These are phyloP conservation scores for Acrocalymma vagum DNA, from an alignment of 2,329 filamentous ascomycete genomes.

Conservation along the genomic window DNA sequence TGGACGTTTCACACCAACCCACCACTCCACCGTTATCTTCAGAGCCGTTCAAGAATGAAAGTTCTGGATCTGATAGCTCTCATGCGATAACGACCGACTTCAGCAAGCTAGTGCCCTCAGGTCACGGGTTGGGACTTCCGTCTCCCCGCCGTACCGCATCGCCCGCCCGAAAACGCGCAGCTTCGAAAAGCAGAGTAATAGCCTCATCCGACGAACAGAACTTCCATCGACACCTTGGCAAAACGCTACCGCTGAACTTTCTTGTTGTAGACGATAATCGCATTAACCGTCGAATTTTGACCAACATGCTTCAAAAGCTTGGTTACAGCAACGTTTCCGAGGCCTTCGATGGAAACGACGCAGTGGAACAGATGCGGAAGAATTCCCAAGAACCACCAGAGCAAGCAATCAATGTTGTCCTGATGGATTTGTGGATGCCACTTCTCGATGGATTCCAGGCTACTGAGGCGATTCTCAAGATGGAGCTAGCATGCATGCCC, in stretches of 20 bases:
- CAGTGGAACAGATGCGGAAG: constrained; percentile 67
- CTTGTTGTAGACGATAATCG: constrained; percentile 77
- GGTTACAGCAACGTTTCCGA: constrained; percentile 71
- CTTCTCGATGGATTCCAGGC: constrained; percentile 77
- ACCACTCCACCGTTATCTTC: constrained; percentile 38
- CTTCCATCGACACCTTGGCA: constrained; percentile 56
- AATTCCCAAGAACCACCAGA: constrained; percentile 30
- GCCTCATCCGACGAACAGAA: constrained; percentile 33
- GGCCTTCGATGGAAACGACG: constrained; percentile 74
- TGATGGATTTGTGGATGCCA: constrained; percentile 84
- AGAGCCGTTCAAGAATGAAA: constrained; percentile 27
- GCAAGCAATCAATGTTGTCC: constrained; percentile 65
- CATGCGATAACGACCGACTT: constrained; percentile 15
- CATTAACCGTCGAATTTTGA: constrained; percentile 73
- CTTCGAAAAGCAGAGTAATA: constrained; percentile 22
- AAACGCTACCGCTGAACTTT: constrained; percentile 70
- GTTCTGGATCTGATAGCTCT: constrained; percentile 19
- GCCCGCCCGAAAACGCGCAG: constrained; percentile 28
- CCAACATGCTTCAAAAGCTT: constrained; percentile 72
- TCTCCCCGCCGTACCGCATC: constrained; percentile 40
- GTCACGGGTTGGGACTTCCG: constrained; percentile 29
- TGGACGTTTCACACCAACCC: constrained; percentile 25
- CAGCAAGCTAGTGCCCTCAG: constrained; percentile 10
- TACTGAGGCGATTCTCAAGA: constrained; percentile 67
- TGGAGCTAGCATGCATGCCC: constrained; percentile 50